Evolutionary conservation across 176 grass and related monocot species (phyloP), one percentile per base, ranked within the genome.

Genomic region (Carex myosuroides): DNA sequence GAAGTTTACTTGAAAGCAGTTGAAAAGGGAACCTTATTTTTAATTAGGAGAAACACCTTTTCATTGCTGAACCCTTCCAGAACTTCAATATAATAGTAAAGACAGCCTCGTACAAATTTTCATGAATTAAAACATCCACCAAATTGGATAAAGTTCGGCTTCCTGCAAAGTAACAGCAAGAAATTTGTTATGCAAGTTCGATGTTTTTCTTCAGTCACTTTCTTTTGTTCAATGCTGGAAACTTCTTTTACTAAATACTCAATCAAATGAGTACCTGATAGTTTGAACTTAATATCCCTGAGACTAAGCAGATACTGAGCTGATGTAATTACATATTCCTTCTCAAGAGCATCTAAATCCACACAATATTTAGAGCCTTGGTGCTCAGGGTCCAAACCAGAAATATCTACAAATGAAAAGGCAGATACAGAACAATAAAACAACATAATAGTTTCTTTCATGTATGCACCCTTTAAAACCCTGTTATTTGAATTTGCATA

Each of bases 271-370:
- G 5, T 88, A 93, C 92, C 95, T 87, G 91, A 88, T 83, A 94
- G 84, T 64, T 93, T 89, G 70, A 85, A 90, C 24, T 20, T 92
- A 77, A 79, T 84, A 88, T 95, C 92, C 69, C 91, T 82, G 80
- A 85, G 79, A 79, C 81, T 88, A 55, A 95, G 92, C 86, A 95
- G 79, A 90, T 93, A 89, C 60, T 92, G 82, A 69, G 92, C 91
- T 90, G 92, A 88, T 85, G 88, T 95, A 83, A 95, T 76, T 75
- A 87, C 44, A 85, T 95, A 93, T 83, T 98, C 95, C 84, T 98
- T 98, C 83, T 98, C 95, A 79, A 98, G 89, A 80, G 87, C 88
- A 81, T 93, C 95, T 83, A 98, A 87, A 83, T 98, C 91, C 89
- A 95, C 86, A 79, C 92, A 94, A 85, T 81, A 95, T 70, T 89